A percentile compares a stretch with the other conserved stretches of the same genome.
Conservation (phyloP, 148 eudicot species). For the Pouteria glomerata region DNA sequence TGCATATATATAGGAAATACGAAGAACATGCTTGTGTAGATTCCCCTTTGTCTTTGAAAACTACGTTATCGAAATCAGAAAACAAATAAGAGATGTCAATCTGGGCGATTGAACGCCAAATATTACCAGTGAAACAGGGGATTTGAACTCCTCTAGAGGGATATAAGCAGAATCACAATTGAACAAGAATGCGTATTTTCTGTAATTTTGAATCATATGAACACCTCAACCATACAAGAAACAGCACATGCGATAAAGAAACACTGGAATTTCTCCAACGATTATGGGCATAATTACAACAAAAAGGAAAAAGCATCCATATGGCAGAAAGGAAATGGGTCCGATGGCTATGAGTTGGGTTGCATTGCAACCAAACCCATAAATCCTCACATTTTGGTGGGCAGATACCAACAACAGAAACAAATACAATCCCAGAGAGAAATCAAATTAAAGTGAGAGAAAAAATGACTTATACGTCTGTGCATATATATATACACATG, state of each 20-base stretch:
- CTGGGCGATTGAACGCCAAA: too few species aligned
- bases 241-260: not conserved
- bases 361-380: not conserved
- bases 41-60: not conserved
- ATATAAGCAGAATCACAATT: not conserved
- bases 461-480: too few species aligned
- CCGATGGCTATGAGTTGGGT: not conserved
- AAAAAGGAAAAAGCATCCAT: not conserved
- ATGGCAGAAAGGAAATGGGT: not conserved
- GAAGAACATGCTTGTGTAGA: not conserved
- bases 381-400: not conserved
- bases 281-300: not conserved
- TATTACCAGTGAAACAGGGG: not conserved
- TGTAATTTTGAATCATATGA: not conserved
- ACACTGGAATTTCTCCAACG: not conserved
- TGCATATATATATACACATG: not conserved
- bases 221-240: not conserved
- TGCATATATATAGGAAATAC: too few species aligned
- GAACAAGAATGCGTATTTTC: not conserved
- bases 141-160: not conserved
- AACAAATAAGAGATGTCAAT: not conserved
- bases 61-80: not conserved
- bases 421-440: not conserved
- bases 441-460: not conserved
- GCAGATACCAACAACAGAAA: constrained; percentile 1